A percentile compares a stretch with the other conserved stretches of the same genome.
Conservation (phyloP, 1,284 basidiomycete genomes). For the Apiotrichum laibachii region DNA sequence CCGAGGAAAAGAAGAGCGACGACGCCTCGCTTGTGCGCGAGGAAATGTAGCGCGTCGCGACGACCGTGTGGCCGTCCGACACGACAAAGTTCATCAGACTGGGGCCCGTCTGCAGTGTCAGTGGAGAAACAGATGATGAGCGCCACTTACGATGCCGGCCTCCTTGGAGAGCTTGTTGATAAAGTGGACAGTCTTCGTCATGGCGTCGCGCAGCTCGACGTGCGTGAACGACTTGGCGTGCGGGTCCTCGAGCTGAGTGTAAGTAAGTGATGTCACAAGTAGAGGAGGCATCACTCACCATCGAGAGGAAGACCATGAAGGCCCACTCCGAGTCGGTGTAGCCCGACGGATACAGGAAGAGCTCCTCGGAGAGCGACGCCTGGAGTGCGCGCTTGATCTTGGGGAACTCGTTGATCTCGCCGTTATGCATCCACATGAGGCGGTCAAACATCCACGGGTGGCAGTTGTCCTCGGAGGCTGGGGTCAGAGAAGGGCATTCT, state of each 20-base stretch:
- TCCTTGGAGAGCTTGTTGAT: conserved; percentile 75
- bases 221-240: conserved; percentile 57
- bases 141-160: conserved; percentile 60
- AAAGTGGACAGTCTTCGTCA: conserved; percentile 77
- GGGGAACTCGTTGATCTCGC: conserved; percentile 74
- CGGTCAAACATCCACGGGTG: conserved; percentile 85
- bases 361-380: conserved; percentile 68
- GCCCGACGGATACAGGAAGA: conserved; percentile 80
- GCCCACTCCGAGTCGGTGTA: conserved; percentile 98
- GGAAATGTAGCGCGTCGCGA: conserved; percentile 92
- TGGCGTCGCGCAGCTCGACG: conserved; percentile 60
- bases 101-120: conserved; percentile 58
- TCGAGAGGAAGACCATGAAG: conserved; percentile 84
- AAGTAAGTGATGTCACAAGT: conserved; percentile 14
- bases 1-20: conserved; percentile 92
- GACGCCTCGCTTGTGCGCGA: conserved; percentile 89
- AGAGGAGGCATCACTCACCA: conserved; percentile 54
- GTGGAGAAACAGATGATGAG: neutral
- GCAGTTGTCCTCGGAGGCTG: conserved; percentile 87
- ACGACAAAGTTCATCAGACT: conserved; percentile 95
- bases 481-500: conserved; percentile 57
- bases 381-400: conserved; percentile 78
- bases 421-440: conserved; percentile 97
- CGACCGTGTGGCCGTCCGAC: conserved; percentile 87
- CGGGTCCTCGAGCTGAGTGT: conserved; percentile 68